Percentiles rank a stretch among this genome's conserved stretches.
phyloP scores from a whole-genome alignment of 768 basidiomycete species.

The Galerina marginata region DNA sequence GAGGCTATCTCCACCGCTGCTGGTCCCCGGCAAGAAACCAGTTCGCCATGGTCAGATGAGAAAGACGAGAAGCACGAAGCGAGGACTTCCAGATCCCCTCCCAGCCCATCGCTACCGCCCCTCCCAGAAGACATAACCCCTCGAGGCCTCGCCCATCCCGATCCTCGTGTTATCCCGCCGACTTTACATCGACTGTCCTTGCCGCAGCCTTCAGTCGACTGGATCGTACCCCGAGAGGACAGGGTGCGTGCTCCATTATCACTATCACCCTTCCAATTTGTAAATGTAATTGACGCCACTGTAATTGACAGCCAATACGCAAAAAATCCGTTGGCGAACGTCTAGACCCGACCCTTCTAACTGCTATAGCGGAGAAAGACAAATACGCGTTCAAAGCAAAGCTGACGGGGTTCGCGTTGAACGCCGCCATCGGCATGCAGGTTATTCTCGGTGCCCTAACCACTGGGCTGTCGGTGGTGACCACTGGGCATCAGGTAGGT shows the following conservation, averaged over 20 bases:
- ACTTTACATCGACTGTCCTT: slow-evolving; percentile 3
- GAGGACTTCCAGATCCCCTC: no score
- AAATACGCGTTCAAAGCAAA: slow-evolving; percentile 54
- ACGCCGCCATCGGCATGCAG: slow-evolving; percentile 64
- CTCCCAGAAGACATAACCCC: slow-evolving; percentile 6
- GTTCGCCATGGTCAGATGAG: no score
- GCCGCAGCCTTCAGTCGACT: background rate
- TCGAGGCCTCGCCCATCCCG: background rate
- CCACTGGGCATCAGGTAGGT: slow-evolving; percentile 43
- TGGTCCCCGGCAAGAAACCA: no score
- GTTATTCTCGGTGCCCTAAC: slow-evolving; percentile 70
- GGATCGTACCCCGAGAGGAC: background rate
- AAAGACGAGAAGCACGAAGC: no score
- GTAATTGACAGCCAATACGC: slow-evolving; percentile 7
- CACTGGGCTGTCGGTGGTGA: slow-evolving; percentile 60
- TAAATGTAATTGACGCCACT: background rate
- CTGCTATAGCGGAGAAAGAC: slow-evolving; percentile 50
- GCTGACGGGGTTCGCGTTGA: slow-evolving; percentile 41
- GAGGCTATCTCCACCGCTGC: no score
- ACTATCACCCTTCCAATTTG: background rate
- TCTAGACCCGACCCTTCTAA: slow-evolving; percentile 54
- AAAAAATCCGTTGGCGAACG: slow-evolving; percentile 55
- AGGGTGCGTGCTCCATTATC: background rate
- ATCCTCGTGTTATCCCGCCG: slow-evolving; percentile 6
- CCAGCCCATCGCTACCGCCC: background rate